These are phyloP conservation scores for Agrocybe pediades DNA, from an alignment of 768 basidiomycete species.

Conservation along the genomic window DNA sequence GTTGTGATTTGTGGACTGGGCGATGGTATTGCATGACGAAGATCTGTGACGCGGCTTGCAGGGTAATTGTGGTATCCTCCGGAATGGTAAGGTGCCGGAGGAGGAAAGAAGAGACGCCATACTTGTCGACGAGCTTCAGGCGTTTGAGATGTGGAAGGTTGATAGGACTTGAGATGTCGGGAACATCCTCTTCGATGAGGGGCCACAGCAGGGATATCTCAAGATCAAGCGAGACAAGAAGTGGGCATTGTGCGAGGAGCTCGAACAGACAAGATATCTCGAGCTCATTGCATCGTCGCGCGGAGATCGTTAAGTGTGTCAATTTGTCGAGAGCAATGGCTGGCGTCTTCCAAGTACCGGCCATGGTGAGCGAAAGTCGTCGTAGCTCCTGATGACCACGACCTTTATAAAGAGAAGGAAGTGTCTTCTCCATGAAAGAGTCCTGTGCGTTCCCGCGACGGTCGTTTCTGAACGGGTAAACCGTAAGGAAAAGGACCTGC, in stretches of 20 bases:
- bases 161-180: neutral
- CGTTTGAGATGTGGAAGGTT: neutral
- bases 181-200: neutral
- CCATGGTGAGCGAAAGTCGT: neutral
- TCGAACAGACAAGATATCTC: neutral
- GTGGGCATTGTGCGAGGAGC: neutral
- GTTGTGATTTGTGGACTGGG: neutral
- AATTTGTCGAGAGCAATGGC: neutral
- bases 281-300: neutral
- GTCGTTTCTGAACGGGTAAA: neutral
- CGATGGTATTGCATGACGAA: neutral
- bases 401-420: neutral
- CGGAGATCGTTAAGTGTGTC: neutral
- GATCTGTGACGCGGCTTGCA: neutral
- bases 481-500: neutral
- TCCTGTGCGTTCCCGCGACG: neutral
- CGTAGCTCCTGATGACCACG: neutral
- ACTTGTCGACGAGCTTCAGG: neutral
- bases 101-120: neutral
- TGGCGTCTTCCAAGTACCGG: neutral
- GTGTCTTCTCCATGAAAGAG: neutral
- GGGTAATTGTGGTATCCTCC: neutral
- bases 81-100: neutral
- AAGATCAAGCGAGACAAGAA: neutral
- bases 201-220: neutral